Evolutionary conservation across 2,329 filamentous ascomycete species (phyloP).

Genomic region (Colletotrichum sojae): DNA sequence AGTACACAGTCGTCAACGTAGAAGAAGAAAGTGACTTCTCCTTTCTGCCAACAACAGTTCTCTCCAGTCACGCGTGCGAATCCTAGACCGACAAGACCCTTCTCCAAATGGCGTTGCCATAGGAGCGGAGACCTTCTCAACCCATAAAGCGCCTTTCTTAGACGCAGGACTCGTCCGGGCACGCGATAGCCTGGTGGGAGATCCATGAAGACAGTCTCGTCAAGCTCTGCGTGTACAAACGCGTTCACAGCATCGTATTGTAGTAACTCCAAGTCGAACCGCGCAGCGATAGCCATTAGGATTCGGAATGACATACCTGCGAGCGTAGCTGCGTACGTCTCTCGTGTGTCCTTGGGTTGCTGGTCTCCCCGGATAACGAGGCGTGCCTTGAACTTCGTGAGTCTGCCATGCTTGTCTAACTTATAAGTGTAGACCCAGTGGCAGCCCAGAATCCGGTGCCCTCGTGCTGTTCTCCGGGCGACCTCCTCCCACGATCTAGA

Average conservation of each 20-base stretch:
- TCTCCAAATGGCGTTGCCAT: neutral
- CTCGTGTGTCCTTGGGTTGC: neutral
- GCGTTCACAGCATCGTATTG: conserved; percentile 1
- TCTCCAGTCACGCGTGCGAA: neutral
- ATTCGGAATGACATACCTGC: neutral
- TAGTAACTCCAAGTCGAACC: neutral
- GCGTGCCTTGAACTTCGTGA: neutral
- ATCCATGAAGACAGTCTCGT: too few relatives aligned
- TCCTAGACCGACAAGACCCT: fast-evolving
- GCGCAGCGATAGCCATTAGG: neutral
- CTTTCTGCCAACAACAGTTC: neutral
- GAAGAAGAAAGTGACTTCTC: neutral
- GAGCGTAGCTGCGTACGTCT: neutral
- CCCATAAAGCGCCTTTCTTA: neutral
- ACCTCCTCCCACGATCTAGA: neutral
- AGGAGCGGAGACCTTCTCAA: neutral
- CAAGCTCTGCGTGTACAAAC: neutral
- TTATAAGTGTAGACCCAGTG: neutral
- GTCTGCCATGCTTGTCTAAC: neutral
- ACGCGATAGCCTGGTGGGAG: neutral
- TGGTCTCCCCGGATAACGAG: neutral
- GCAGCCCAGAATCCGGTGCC: neutral
- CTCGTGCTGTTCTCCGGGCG: neutral
- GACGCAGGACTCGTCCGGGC: neutral
- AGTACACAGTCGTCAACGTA: neutral